Evolutionary conservation across 441 rosid species (phyloP).

Genomic region (Kokia cookei): DNA sequence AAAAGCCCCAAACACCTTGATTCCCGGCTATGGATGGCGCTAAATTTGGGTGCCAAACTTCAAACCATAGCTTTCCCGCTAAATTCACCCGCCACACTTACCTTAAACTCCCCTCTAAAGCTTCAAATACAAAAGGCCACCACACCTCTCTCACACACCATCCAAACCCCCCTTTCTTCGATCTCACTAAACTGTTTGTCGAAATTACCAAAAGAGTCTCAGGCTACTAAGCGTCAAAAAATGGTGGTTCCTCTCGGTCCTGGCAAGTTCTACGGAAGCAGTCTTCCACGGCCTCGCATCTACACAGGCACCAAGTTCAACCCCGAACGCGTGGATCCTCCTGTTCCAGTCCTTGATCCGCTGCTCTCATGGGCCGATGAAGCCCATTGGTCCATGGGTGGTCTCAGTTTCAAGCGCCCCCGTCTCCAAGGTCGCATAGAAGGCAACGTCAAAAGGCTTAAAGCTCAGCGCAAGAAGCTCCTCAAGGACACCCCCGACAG

Average conservation of each 20-base stretch:
- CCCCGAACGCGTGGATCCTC: conserved; percentile 62
- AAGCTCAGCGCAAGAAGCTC: conserved; percentile 38
- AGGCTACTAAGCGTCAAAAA: not conserved
- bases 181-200: not conserved
- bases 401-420: conserved; percentile 72
- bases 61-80: conserved; percentile 34
- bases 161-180: not conserved
- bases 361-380: conserved; percentile 83
- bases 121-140: not conserved
- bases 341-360: conserved; percentile 58
- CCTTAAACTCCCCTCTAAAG: not conserved
- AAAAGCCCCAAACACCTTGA: not conserved
- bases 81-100: conserved; percentile 23
- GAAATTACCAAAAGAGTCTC: not conserved
- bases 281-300: conserved; percentile 88
- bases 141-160: not conserved
- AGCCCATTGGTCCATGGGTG: conserved; percentile 99
- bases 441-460: conserved; percentile 56
- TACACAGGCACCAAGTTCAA: conserved; percentile 40
- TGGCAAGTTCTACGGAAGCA: conserved; percentile 81
- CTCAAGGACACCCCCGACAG: not conserved
- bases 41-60: conserved; percentile 41
- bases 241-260: conserved; percentile 62
- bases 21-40: conserved; percentile 17
- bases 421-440: conserved; percentile 89